A percentile compares a stretch with the other conserved stretches of the same genome.
Conservation (phyloP, 441 rosid genomes). For the Populus hybrid region DNA sequence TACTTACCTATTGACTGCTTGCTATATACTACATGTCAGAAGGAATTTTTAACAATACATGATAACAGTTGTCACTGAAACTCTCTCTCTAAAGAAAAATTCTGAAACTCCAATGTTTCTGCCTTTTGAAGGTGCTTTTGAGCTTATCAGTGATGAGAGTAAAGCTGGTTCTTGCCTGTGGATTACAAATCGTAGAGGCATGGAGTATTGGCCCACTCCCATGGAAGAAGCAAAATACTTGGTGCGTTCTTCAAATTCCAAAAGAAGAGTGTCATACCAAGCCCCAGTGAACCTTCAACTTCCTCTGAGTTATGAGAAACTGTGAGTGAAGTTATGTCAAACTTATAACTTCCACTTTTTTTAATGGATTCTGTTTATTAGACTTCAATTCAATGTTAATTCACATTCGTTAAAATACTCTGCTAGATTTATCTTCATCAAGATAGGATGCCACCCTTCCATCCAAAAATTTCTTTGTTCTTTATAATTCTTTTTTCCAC, state of each 20-base stretch:
- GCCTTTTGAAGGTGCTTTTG: constrained; percentile 64
- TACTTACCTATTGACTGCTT: background rate
- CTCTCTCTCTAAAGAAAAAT: background rate
- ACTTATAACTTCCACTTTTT: background rate
- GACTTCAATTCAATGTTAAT: background rate
- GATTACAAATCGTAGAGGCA: constrained; percentile 84
- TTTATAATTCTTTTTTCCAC: background rate
- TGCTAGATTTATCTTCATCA: background rate
- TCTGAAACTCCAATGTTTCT: constrained; percentile 10
- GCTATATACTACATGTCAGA: background rate
- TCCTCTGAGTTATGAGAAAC: constrained; percentile 77
- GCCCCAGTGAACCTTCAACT: constrained; percentile 43
- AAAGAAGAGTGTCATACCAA: constrained; percentile 33
- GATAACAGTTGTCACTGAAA: background rate
- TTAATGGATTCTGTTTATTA: background rate
- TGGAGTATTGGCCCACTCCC: constrained; percentile 94
- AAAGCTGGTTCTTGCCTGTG: constrained; percentile 91
- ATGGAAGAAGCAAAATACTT: constrained; percentile 65
- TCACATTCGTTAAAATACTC: background rate
- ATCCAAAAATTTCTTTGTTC: background rate
- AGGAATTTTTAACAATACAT: too few species aligned
- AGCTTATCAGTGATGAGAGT: constrained; percentile 73
- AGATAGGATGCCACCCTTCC: constrained; percentile 5
- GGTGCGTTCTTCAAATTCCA: constrained; percentile 42
- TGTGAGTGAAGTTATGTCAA: constrained; percentile 51